Base-by-base conservation (phyloP, 2,329 filamentous ascomycete genomes). In the Taxawa tesnikishii region DNA sequence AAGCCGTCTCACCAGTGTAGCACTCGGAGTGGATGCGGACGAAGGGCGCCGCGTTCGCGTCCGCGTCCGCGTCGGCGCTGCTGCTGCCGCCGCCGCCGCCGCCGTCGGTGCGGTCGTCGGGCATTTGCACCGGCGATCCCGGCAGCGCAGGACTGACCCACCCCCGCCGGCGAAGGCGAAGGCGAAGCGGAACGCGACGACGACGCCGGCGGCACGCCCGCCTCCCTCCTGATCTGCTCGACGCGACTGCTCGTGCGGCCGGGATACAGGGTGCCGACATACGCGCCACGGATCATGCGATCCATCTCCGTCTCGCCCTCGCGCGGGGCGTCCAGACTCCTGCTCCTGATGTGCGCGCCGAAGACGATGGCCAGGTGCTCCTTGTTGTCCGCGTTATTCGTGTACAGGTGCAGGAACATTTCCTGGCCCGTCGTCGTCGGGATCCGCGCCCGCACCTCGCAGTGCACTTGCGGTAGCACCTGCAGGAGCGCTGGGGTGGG, bases 341-440 rank as follows among this genome's bases (percentile, higher is more conserved):
- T 75, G 74, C 54, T 73, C 29, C 90, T 72, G 43, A 96, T 94
- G 29, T 77, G 68, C 37, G 79, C 77, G 3, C 90, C 90, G 56
- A 98, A 98, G 0, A 98, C 90, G 50, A 98, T 96, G 12, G 90
- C 90, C 31, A 98, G 62, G 54, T 98, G 90, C 52, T 98, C 90
- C 58, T 98, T 98, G 43, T 79, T 83, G 56, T 98, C 90, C 5
- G 83, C 75, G 46, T 82, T 82, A 58, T 98, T 98, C 41, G 78
- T 78, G 60, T 98, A 98, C 1, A 96, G 66, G 51, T 98, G 88
- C 31, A 98, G 60, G 58, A 92, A 98, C 85, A 98, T 96, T 57
- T 98, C 87, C 8, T 85, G 82, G 3, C 88, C 88, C 0, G 72
- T 75, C 2, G 84, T 88, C 1, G 88, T 96, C 1, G 90, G 90